A percentile compares a stretch with the other conserved stretches of the same genome.
Evolutionary conservation across 495 filamentous ascomycete genomes (phyloP).

Genomic region (Apodospora peruviana): DNA sequence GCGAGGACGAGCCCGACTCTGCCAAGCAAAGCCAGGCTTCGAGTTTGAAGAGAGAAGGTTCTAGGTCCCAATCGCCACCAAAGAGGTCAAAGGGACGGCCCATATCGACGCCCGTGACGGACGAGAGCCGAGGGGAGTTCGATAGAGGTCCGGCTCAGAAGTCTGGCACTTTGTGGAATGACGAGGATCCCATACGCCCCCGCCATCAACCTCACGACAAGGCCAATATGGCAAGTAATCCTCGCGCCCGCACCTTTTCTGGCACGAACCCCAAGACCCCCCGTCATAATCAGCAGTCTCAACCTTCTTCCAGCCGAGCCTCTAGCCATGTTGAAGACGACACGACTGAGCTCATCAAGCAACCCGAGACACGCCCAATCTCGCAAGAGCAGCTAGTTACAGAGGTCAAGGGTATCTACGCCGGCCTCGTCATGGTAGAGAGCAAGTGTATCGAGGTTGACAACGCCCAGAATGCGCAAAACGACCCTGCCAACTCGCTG

Average conservation of each 20-base stretch:
- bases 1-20: neutral
- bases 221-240: slow-evolving; percentile 19
- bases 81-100: slow-evolving; percentile 14
- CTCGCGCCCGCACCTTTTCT: slow-evolving; percentile 9
- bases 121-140: slow-evolving; percentile 26
- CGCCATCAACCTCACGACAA: slow-evolving; percentile 15
- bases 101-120: neutral
- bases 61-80: slow-evolving; percentile 14
- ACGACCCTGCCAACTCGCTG: slow-evolving; percentile 8
- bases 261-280: slow-evolving; percentile 5
- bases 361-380: slow-evolving; percentile 62
- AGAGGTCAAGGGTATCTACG: slow-evolving; percentile 72
- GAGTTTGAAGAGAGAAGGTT: slow-evolving; percentile 13
- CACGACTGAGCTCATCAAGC: slow-evolving; percentile 32
- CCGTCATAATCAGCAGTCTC: neutral
- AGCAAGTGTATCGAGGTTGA: slow-evolving; percentile 71
- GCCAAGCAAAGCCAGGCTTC: slow-evolving; percentile 5
- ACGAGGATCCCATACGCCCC: slow-evolving; percentile 17
- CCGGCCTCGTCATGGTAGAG: slow-evolving; percentile 72
- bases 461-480: slow-evolving; percentile 47
- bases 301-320: slow-evolving; percentile 1
- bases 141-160: slow-evolving; percentile 12
- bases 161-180: slow-evolving; percentile 32
- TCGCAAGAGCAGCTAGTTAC: slow-evolving; percentile 68
- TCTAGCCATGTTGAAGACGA: slow-evolving; percentile 7